phyloP scores from a whole-genome alignment of 2,329 filamentous ascomycete species.

The Blastomyces silverae region DNA sequence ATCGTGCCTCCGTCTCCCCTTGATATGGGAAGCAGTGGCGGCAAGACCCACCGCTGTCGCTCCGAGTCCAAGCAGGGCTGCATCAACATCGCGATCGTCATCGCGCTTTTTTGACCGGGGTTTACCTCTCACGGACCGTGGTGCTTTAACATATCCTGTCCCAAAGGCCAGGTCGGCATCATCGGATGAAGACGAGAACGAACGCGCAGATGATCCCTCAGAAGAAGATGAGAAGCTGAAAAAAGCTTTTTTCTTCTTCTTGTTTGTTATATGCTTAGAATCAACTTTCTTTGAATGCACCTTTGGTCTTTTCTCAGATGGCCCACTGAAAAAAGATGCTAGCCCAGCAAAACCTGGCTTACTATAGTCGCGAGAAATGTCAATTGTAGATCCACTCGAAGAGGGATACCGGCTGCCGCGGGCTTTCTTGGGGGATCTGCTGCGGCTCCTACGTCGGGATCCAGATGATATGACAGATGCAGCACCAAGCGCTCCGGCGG shows the following conservation, averaged over 20 bases:
- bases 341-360: slow-evolving; percentile 50
- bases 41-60: slow-evolving; percentile 45
- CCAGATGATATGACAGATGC: slow-evolving; percentile 28
- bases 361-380: slow-evolving; percentile 55
- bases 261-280: slow-evolving; percentile 34
- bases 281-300: slow-evolving; percentile 33
- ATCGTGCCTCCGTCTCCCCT: slow-evolving; percentile 33
- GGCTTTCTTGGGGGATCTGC: slow-evolving; percentile 32
- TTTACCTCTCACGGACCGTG: slow-evolving; percentile 31
- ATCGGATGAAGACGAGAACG: slow-evolving; percentile 42
- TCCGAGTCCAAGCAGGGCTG: slow-evolving; percentile 45
- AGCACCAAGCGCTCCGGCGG: slow-evolving; percentile 35
- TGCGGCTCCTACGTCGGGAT: slow-evolving; percentile 29
- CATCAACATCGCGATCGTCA: slow-evolving; percentile 36
- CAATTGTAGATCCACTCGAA: slow-evolving; percentile 55
- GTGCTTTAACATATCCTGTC: slow-evolving; percentile 44
- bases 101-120: slow-evolving; percentile 27
- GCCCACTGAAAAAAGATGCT: slow-evolving; percentile 56
- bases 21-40: slow-evolving; percentile 32
- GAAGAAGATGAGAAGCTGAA: slow-evolving; percentile 42
- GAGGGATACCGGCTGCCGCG: slow-evolving; percentile 34
- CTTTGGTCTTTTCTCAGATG: slow-evolving; percentile 47
- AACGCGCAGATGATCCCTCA: slow-evolving; percentile 36
- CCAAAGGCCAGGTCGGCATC: slow-evolving; percentile 65
- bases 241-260: slow-evolving; percentile 43